Conservation (phyloP, 306 rosid genomes). For the Pterocarpus macrocarpus region DNA sequence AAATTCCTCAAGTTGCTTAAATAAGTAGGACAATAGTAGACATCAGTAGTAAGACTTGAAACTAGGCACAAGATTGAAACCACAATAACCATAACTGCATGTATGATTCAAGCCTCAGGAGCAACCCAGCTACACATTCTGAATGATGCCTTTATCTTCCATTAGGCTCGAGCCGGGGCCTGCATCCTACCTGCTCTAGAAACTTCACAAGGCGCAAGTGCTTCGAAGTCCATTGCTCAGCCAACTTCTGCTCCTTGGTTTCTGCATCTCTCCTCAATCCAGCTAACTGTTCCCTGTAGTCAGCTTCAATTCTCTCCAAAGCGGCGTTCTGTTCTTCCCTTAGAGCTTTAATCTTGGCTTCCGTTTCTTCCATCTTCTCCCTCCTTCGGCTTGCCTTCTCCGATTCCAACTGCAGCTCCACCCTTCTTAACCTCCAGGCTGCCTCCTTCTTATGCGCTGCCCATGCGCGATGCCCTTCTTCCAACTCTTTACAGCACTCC, state of each 20-base stretch:
- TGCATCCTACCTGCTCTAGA: background rate
- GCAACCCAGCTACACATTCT: background rate
- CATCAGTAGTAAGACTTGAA: background rate
- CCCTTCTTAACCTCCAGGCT: background rate
- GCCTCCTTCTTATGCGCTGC: background rate
- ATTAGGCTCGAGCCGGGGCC: background rate
- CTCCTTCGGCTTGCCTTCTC: background rate
- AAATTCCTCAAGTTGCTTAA: background rate
- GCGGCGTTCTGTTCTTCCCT: background rate
- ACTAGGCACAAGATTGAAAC: slow-evolving; percentile 44
- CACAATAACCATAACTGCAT: slow-evolving; percentile 28
- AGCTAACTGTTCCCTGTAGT: background rate
- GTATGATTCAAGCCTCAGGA: slow-evolving; percentile 23
- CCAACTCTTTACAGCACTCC: background rate
- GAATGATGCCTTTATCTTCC: background rate
- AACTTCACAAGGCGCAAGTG: background rate
- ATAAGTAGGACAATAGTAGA: background rate
- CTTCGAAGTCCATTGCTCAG: background rate
- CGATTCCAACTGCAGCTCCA: background rate
- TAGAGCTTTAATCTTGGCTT: background rate
- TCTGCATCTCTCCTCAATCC: background rate
- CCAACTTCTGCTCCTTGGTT: background rate
- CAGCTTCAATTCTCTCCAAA: background rate
- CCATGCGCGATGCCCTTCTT: background rate
- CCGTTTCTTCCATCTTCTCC: background rate